These are phyloP conservation scores for Kregervanrija fluxuum DNA, from an alignment of 805 yeast species.

Conservation along the genomic window DNA sequence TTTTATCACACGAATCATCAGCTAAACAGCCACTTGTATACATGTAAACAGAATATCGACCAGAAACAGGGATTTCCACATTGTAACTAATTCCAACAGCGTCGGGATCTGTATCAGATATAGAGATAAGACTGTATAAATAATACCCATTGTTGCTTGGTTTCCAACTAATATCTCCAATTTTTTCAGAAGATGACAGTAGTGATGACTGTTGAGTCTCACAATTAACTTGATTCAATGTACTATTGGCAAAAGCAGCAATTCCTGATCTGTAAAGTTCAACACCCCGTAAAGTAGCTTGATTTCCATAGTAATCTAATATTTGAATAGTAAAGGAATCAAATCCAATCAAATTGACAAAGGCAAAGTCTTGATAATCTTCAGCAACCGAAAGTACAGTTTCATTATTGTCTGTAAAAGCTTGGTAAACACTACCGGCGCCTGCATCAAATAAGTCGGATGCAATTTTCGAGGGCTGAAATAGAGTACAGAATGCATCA, in stretches of 20 bases:
- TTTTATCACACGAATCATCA: constrained; percentile 57
- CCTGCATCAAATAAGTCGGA: neutral
- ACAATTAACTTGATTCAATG: constrained; percentile 65
- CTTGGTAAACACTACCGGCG: constrained; percentile 6
- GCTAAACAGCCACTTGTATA: constrained; percentile 82
- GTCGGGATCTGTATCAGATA: constrained; percentile 23
- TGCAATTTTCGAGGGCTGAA: constrained; percentile 31
- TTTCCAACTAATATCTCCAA: constrained; percentile 21
- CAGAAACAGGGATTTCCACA: constrained; percentile 66
- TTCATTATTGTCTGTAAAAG: constrained; percentile 13
- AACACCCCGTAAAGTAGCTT: constrained; percentile 66
- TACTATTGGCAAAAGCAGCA: constrained; percentile 65
- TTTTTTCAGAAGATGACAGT: constrained; percentile 4
- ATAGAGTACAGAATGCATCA: constrained; percentile 86
- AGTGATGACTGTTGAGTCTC: constrained; percentile 1
- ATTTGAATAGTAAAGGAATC: constrained; percentile 57
- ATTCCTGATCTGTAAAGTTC: constrained; percentile 59
- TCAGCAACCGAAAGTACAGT: constrained; percentile 13
- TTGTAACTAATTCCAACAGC: constrained; percentile 41
- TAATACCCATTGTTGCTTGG: constrained; percentile 13
- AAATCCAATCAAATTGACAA: constrained; percentile 61
- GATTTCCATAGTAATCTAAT: constrained; percentile 58
- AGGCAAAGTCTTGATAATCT: constrained; percentile 74
- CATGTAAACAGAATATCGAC: constrained; percentile 63
- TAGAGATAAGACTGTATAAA: constrained; percentile 20